Conservation (phyloP, 2,329 filamentous ascomycete genomes). For the Neopestalotiopsis rosae region DNA sequence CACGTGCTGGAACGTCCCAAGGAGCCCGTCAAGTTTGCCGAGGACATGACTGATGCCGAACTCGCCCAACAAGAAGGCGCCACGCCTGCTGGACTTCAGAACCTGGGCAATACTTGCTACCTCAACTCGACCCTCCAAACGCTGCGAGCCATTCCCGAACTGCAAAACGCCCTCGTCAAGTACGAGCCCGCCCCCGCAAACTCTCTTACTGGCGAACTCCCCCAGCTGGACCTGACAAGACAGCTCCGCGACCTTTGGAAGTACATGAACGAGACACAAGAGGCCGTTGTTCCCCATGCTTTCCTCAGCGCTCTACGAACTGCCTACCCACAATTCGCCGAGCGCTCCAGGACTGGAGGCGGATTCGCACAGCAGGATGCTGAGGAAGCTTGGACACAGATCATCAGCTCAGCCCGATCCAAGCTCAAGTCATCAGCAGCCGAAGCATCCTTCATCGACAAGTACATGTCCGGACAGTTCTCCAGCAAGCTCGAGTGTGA, state of each 20-base stretch:
- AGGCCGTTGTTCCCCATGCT: constrained; percentile 80
- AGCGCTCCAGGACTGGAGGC: constrained; percentile 79
- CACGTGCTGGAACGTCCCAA: constrained; percentile 72
- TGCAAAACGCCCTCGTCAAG: constrained; percentile 76
- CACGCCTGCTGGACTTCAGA: constrained; percentile 85
- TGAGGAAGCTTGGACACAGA: constrained; percentile 97
- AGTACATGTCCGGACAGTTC: constrained; percentile 86
- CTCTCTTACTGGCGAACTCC: constrained; percentile 32
- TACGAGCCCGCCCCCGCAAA: constrained; percentile 47
- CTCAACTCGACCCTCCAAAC: constrained; percentile 97
- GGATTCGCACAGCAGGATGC: constrained; percentile 98
- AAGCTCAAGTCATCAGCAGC: constrained; percentile 64
- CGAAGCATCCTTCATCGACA: constrained; percentile 80
- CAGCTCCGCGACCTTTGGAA: constrained; percentile 85
- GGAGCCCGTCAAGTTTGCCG: constrained; percentile 84
- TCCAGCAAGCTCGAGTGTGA: constrained; percentile 82
- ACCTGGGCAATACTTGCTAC: constrained; percentile 97
- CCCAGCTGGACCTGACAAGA: constrained; percentile 74
- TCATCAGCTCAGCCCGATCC: constrained; percentile 80
- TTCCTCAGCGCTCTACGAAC: constrained; percentile 83
- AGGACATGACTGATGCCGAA: constrained; percentile 98
- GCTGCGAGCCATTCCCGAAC: constrained; percentile 85
- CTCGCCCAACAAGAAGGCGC: constrained; percentile 82
- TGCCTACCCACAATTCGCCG: constrained; percentile 90
- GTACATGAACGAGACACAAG: constrained; percentile 87